phyloP scores from a whole-genome alignment of 257 asterid species.

The Fraxinus excelsior region DNA sequence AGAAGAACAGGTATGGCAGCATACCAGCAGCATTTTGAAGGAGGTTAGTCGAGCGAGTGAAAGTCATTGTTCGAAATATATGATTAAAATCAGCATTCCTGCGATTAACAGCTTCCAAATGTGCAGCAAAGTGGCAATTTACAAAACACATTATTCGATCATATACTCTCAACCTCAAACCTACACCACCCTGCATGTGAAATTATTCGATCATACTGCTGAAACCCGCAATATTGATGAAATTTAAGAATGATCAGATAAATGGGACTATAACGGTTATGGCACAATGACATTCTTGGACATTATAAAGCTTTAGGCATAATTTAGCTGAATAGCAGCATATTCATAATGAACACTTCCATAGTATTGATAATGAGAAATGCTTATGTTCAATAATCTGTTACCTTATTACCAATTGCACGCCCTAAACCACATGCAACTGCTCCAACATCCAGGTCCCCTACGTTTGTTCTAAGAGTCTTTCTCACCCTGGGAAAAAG shows the following conservation, averaged over 20 bases:
- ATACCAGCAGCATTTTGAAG: constrained; percentile 78
- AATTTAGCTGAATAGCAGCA: too few relatives aligned
- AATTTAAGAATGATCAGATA: neutral
- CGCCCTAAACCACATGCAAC: constrained; percentile 97
- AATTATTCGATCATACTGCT: neutral
- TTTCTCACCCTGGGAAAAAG: constrained; percentile 72
- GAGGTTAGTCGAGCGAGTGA: constrained; percentile 65
- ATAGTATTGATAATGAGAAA: neutral
- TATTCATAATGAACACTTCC: neutral
- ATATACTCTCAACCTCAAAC: constrained; percentile 85
- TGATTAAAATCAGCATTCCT: constrained; percentile 92
- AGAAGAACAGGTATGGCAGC: constrained; percentile 67
- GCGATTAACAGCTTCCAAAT: constrained; percentile 91
- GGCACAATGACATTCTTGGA: neutral
- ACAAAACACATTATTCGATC: constrained; percentile 85
- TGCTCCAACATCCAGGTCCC: constrained; percentile 88
- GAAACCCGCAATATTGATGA: neutral
- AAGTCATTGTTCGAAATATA: constrained; percentile 79
- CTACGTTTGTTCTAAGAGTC: constrained; percentile 67
- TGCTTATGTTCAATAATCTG: neutral
- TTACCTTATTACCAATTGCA: constrained; percentile 95
- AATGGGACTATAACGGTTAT: neutral
- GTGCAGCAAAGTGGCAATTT: constrained; percentile 96
- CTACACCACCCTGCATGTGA: constrained; percentile 87
- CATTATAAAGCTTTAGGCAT: too few relatives aligned